phyloP scores from a whole-genome alignment of 2,329 filamentous ascomycete species.

The Chaetomiaceae sp. region DNA sequence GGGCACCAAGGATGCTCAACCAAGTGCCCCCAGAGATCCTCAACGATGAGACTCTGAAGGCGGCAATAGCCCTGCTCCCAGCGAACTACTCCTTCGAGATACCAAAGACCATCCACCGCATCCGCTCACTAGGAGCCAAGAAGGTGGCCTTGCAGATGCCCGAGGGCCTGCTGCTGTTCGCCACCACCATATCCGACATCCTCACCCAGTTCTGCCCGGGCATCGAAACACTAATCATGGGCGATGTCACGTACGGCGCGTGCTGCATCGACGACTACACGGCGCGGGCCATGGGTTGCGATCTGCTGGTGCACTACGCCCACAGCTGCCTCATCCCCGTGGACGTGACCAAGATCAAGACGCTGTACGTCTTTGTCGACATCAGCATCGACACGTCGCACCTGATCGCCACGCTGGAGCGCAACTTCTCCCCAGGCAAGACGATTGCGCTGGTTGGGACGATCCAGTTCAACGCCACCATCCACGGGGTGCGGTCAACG shows the following conservation, averaged over 20 bases:
- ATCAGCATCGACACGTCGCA: slow-evolving; percentile 93
- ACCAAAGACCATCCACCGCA: slow-evolving; percentile 94
- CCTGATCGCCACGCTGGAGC: slow-evolving; percentile 77
- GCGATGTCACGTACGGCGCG: slow-evolving; percentile 95
- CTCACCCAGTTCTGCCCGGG: slow-evolving; percentile 89
- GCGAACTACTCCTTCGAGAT: slow-evolving; percentile 99
- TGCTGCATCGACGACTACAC: slow-evolving; percentile 99
- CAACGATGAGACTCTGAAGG: slow-evolving; percentile 78
- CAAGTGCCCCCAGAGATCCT: slow-evolving; percentile 85
- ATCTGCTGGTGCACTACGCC: slow-evolving; percentile 92
- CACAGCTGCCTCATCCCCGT: slow-evolving; percentile 96
- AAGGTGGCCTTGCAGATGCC: slow-evolving; percentile 95
- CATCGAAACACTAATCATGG: slow-evolving; percentile 94
- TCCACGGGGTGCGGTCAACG: slow-evolving; percentile 75
- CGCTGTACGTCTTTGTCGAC: slow-evolving; percentile 95
- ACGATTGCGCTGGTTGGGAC: slow-evolving; percentile 91
- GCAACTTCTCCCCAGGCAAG: slow-evolving; percentile 81
- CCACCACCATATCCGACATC: slow-evolving; percentile 96
- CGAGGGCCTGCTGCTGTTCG: slow-evolving; percentile 90
- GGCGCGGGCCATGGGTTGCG: slow-evolving; percentile 86
- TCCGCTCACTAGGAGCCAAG: slow-evolving; percentile 73
- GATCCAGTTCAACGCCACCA: slow-evolving; percentile 97
- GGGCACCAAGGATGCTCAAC: slow-evolving; percentile 77
- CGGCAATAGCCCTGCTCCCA: slow-evolving; percentile 80
- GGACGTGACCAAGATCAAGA: slow-evolving; percentile 94